These are phyloP conservation scores for Lotus japonicus DNA, from an alignment of 306 rosid species.

Conservation along the genomic window DNA sequence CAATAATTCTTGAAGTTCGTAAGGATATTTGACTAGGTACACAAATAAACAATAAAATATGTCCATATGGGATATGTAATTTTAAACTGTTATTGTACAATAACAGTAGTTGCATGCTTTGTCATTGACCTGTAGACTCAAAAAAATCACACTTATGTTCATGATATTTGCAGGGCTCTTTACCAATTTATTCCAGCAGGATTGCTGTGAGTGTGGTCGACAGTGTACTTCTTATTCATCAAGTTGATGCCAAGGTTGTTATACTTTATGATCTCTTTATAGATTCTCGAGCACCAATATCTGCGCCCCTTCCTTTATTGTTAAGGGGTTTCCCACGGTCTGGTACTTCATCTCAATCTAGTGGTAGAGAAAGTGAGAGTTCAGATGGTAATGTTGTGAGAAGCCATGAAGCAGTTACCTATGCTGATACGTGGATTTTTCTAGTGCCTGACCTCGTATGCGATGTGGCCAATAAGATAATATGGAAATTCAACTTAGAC, in stretches of 20 bases:
- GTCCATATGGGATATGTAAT: not conserved
- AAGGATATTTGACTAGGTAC: slow-evolving; percentile 3
- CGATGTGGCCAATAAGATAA: slow-evolving; percentile 56
- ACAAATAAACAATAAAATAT: not conserved
- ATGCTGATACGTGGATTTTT: slow-evolving; percentile 73
- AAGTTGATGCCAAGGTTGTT: slow-evolving; percentile 95
- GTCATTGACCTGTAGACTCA: slow-evolving; percentile 1
- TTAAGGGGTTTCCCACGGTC: slow-evolving; percentile 76
- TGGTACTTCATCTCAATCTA: slow-evolving; percentile 38
- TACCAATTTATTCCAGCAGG: slow-evolving; percentile 88
- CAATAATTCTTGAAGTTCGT: not conserved
- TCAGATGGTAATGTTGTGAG: slow-evolving; percentile 38
- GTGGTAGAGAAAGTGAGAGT: slow-evolving; percentile 54
- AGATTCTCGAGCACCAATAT: slow-evolving; percentile 89
- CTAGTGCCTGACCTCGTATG: slow-evolving; percentile 83
- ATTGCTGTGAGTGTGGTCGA: slow-evolving; percentile 89
- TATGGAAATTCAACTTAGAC: slow-evolving; percentile 88
- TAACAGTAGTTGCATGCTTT: slow-evolving; percentile 2
- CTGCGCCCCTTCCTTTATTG: slow-evolving; percentile 92
- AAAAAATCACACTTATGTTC: slow-evolving; percentile 18
- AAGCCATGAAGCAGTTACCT: slow-evolving; percentile 52
- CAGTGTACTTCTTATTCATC: slow-evolving; percentile 89
- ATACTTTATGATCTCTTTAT: slow-evolving; percentile 82
- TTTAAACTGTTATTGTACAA: slow-evolving; percentile 10
- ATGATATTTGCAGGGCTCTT: slow-evolving; percentile 75